A percentile compares a stretch with the other conserved stretches of the same genome.
Conservation (phyloP, 352 stramenopile genomes). For the Globisporangium spinosum region DNA sequence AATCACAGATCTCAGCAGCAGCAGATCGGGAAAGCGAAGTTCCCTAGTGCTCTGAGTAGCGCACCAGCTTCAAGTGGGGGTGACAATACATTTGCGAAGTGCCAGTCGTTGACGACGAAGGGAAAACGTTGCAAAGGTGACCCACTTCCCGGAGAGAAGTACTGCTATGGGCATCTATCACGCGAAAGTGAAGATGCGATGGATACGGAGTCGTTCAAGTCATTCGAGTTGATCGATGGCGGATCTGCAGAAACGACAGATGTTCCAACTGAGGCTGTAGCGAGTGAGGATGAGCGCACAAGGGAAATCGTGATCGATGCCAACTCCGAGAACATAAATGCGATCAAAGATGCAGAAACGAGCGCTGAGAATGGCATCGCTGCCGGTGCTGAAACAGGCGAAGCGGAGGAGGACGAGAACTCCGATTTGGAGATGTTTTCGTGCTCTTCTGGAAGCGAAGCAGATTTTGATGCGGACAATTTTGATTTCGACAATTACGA, state of each 20-base stretch:
- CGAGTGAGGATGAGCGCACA: neutral
- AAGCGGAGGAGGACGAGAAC: neutral
- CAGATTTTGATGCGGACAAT: slow-evolving; percentile 39
- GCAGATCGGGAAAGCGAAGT: neutral
- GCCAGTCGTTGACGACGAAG: slow-evolving; percentile 35
- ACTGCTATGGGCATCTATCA: slow-evolving; percentile 37
- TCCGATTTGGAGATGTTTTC: slow-evolving; percentile 21
- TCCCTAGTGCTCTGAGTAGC: neutral
- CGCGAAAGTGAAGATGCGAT: neutral
- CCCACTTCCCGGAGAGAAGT: slow-evolving; percentile 24
- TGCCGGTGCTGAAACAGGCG: neutral
- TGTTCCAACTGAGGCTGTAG: neutral
- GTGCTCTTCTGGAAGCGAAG: slow-evolving; percentile 30
- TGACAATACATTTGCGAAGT: slow-evolving; percentile 18
- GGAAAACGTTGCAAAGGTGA: slow-evolving; percentile 39
- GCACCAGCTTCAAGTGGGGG: neutral
- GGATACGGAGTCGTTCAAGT: neutral
- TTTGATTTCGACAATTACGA: slow-evolving; percentile 42
- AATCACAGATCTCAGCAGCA: slow-evolving; percentile 19
- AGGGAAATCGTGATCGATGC: neutral
- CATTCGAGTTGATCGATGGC: neutral
- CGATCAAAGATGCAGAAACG: neutral
- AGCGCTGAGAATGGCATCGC: neutral
- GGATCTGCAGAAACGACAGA: neutral
- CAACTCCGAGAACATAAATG: neutral